Evolutionary conservation across 1,139 yeast genomes (phyloP).

Genomic region (Zygoascus sp.): DNA sequence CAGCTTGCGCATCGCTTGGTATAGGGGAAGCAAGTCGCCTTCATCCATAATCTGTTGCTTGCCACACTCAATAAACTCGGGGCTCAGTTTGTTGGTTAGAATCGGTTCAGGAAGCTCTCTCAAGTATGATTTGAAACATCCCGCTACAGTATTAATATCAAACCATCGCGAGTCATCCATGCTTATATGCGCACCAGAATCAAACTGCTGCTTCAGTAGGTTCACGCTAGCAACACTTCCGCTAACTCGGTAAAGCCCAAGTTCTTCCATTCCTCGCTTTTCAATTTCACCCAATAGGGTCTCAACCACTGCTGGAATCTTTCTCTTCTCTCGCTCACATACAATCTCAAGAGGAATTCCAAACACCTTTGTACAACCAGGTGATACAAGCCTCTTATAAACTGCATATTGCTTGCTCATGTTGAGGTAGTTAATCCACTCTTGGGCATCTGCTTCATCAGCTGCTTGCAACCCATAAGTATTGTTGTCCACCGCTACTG

Average conservation of each 20-base stretch:
- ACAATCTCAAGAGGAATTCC: slow-evolving; percentile 83
- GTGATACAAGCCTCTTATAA: slow-evolving; percentile 21
- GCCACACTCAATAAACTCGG: slow-evolving; percentile 41
- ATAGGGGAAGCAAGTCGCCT: slow-evolving; percentile 13
- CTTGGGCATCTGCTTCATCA: slow-evolving; percentile 59
- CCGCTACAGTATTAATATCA: slow-evolving; percentile 86
- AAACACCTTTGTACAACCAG: slow-evolving; percentile 51
- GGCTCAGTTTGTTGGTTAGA: slow-evolving; percentile 57
- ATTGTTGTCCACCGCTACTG: slow-evolving; percentile 43
- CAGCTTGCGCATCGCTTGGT: slow-evolving; percentile 40
- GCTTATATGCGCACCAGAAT: slow-evolving; percentile 61
- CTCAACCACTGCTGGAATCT: slow-evolving; percentile 62
- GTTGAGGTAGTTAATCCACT: slow-evolving; percentile 58
- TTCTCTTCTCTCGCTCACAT: slow-evolving; percentile 63
- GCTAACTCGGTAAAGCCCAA: slow-evolving; percentile 88
- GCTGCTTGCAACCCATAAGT: slow-evolving; percentile 70
- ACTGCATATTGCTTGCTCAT: slow-evolving; percentile 41
- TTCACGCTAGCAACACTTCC: slow-evolving; percentile 80
- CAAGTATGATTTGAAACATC: slow-evolving; percentile 78
- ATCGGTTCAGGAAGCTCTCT: slow-evolving; percentile 89
- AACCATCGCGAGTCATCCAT: slow-evolving; percentile 65
- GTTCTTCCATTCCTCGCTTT: slow-evolving; percentile 77
- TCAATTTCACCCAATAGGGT: slow-evolving; percentile 71
- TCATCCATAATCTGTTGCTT: slow-evolving; percentile 12
- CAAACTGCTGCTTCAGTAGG: slow-evolving; percentile 66